Evolutionary conservation across 2,329 filamentous ascomycete species (phyloP).

Genomic region (Cladosporium sp.): DNA sequence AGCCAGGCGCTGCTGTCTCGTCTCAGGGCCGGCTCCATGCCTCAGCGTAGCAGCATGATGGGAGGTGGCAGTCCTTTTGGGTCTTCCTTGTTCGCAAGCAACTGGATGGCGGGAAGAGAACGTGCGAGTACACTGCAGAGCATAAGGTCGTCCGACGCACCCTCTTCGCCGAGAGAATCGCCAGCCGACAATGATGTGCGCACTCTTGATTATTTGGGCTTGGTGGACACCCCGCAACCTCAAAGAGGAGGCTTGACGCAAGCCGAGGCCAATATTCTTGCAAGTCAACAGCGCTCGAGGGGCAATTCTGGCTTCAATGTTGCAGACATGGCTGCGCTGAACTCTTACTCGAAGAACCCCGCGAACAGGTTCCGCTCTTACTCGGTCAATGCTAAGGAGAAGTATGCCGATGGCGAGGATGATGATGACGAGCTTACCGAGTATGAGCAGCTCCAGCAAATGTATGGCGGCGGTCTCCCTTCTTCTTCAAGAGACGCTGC

Average conservation of each 20-base stretch:
- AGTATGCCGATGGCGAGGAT: conserved; percentile 88
- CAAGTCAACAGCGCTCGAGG: conserved; percentile 45
- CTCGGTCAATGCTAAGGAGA: conserved; percentile 97
- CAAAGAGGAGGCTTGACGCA: conserved; percentile 66
- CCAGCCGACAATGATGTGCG: conserved; percentile 83
- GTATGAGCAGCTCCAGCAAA: conserved; percentile 53
- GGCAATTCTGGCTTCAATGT: conserved; percentile 57
- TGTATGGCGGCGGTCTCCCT: conserved; percentile 55
- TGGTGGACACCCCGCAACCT: conserved; percentile 89
- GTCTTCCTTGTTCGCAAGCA: conserved; percentile 80
- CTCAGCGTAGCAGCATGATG: conserved; percentile 72
- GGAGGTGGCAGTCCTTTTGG: conserved; percentile 67
- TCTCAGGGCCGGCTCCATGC: conserved; percentile 89
- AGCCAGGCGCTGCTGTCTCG: conserved; percentile 77
- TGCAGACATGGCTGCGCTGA: conserved; percentile 70
- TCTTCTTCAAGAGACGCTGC: conserved; percentile 53
- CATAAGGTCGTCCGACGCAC: conserved; percentile 81
- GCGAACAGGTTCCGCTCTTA: conserved; percentile 91
- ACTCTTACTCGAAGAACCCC: conserved; percentile 67
- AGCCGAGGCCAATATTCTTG: conserved; percentile 50
- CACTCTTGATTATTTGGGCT: conserved; percentile 90
- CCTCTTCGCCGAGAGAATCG: conserved; percentile 81
- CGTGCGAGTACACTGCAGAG: conserved; percentile 86
- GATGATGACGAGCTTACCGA: conserved; percentile 53
- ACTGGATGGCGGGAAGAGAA: conserved; percentile 77